Evolutionary conservation across 129 eudicot genomes (phyloP).

Genomic region (Erigeron canadensis): DNA sequence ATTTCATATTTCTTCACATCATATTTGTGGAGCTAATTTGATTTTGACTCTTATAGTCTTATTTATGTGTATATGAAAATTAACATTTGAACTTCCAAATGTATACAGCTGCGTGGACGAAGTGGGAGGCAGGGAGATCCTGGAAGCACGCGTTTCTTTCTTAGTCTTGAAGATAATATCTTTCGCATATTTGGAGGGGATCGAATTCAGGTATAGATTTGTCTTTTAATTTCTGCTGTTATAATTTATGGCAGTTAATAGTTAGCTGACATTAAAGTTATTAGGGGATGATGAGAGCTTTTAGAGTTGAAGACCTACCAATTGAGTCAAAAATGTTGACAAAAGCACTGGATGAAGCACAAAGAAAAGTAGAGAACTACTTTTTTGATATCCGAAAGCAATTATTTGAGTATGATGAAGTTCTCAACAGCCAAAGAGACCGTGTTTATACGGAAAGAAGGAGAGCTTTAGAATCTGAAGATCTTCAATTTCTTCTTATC

Average conservation of each 20-base stretch:
- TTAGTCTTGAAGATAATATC: conserved; percentile 98
- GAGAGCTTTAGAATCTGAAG: conserved; percentile 88
- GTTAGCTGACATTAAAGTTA: conserved; percentile 22
- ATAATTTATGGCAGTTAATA: background rate
- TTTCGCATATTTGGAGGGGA: conserved; percentile 98
- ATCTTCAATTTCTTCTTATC: conserved; percentile 76
- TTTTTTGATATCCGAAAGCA: conserved; percentile 97
- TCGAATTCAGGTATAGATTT: conserved; percentile 75
- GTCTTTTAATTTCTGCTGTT: background rate
- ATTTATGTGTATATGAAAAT: background rate
- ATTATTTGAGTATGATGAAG: conserved; percentile 95
- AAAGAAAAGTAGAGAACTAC: conserved; percentile 98
- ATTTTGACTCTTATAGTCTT: background rate
- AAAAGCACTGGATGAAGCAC: conserved; percentile 98
- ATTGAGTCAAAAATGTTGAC: conserved; percentile 98
- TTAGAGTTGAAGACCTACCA: conserved; percentile 98
- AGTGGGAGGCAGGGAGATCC: conserved; percentile 99
- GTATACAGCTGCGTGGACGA: conserved; percentile 91
- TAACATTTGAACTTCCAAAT: conserved; percentile 19
- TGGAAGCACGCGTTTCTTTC: conserved; percentile 98
- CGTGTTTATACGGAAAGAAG: conserved; percentile 97
- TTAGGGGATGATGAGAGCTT: conserved; percentile 98
- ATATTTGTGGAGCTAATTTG: background rate
- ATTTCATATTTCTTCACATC: background rate
- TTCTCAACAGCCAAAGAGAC: conserved; percentile 97